Percentiles rank a stretch among this genome's conserved stretches.
Evolutionary conservation across 202 grass and related monocot genomes (phyloP).

Genomic region (Schoenoplectus triqueter): DNA sequence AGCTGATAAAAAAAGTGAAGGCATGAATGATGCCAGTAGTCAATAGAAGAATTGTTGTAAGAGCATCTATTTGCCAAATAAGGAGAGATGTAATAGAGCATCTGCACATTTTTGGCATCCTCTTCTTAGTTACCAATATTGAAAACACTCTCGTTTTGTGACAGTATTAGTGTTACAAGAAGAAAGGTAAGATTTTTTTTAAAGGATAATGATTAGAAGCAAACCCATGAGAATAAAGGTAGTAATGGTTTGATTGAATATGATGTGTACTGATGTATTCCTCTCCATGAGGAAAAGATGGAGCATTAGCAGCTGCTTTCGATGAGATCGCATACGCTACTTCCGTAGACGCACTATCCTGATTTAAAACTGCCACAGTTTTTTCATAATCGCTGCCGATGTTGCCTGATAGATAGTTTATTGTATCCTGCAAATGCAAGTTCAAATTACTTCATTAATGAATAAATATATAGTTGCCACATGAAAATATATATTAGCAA

Average conservation of each 20-base stretch:
- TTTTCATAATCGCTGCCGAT: slow-evolving; percentile 41
- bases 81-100: neutral
- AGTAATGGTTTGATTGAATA: slow-evolving; percentile 45
- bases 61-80: neutral
- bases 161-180: neutral
- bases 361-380: slow-evolving; percentile 46
- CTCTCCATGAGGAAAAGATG: neutral
- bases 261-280: slow-evolving; percentile 45
- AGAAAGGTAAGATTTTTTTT: neutral
- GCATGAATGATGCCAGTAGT: neutral
- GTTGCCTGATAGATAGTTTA: slow-evolving; percentile 52
- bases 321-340: slow-evolving; percentile 52
- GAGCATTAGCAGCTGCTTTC: slow-evolving; percentile 12
- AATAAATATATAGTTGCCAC: neutral
- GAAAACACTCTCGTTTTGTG: neutral
- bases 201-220: neutral
- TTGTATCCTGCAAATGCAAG: slow-evolving; percentile 38
- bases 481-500: neutral
- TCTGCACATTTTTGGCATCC: neutral
- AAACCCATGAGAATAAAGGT: slow-evolving; percentile 56
- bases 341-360: slow-evolving; percentile 45
- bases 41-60: neutral
- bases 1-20: neutral
- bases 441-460: neutral
- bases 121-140: neutral